Base-by-base conservation (phyloP, 352 stramenopile species). In the Pythium brassicae region DNA sequence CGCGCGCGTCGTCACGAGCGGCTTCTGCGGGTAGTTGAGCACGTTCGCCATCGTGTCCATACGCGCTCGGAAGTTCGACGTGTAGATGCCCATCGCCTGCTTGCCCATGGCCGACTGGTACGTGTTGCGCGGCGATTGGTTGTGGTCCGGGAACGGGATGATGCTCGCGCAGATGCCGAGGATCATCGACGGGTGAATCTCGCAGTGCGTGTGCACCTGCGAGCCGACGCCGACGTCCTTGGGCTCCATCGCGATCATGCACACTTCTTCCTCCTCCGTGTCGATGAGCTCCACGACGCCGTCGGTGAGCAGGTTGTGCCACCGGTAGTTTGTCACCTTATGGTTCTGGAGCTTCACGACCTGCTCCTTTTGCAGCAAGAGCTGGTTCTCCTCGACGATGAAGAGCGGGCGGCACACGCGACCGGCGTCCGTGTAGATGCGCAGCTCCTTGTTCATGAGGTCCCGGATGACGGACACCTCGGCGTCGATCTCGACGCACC, bases 41-140 rank as follows among this genome's bases (percentile, higher is more conserved):
- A 99, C 95, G 72, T 99, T 98, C 9, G 97, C 96, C 88, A 99
- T 98, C 20, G 97, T 99, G 69, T 99, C 97, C 97, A 99, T 99
- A 54, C 98, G 86, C 55, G 98, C 94, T 50, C 97, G 91, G 71
- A 99, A 99, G 80, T 99, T 99, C 17, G 94, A 99, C 5, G 92
- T 89, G 74, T 99, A 99, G 58, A 99, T 99, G 61, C 84, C 76
- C 97, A 99, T 99, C 34, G 98, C 97, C 74, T 99, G 98, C 78
- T 99, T 99, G 49, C 98, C 98, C 98, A 99, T 99, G 61, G 97
- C 97, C 66, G 86, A 97, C 76, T 99, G 97, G 69, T 99, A 99
- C 32, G 97, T 99, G 83, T 99, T 99, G 94, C 98, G 94, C 51
- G 98, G 98, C 73, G 92, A 99, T 78, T 99, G 98, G 73, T 99